Conservation (phyloP, 306 rosid genomes). For the Citrullus mucosospermus region DNA sequence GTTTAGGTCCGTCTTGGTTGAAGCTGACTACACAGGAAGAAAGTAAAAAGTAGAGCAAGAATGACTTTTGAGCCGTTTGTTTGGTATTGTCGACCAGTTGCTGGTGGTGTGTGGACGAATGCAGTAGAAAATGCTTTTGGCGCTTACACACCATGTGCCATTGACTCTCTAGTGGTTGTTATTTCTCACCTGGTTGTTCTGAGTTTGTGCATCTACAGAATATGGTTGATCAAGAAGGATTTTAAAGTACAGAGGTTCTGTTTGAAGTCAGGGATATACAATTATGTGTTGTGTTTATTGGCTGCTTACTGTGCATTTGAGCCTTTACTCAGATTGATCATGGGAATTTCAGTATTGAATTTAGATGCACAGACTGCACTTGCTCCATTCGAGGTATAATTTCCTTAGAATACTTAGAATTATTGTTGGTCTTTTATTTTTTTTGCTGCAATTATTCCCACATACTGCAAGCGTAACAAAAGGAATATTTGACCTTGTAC, state of each 20-base stretch:
- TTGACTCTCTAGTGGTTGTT: slow-evolving; percentile 51
- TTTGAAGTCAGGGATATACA: slow-evolving; percentile 64
- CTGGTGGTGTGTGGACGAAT: slow-evolving; percentile 60
- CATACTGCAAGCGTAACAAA: neutral
- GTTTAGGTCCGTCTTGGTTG: neutral
- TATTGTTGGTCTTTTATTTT: neutral
- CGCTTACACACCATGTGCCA: slow-evolving; percentile 73
- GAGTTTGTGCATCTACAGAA: slow-evolving; percentile 59
- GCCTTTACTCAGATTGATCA: slow-evolving; percentile 66
- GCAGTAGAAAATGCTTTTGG: slow-evolving; percentile 73
- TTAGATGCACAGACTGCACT: slow-evolving; percentile 65
- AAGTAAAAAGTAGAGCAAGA: neutral
- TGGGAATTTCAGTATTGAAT: slow-evolving; percentile 63
- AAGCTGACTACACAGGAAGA: neutral
- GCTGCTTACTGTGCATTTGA: slow-evolving; percentile 58
- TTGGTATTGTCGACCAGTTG: slow-evolving; percentile 83
- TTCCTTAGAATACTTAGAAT: neutral
- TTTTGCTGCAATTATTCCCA: neutral
- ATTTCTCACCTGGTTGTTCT: slow-evolving; percentile 58
- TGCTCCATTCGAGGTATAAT: slow-evolving; percentile 85
- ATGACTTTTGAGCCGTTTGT: slow-evolving; percentile 60
- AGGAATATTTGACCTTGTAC: neutral
- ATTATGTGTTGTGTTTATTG: slow-evolving; percentile 53
- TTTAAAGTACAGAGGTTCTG: slow-evolving; percentile 47
- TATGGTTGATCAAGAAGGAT: slow-evolving; percentile 63